These are phyloP conservation scores for Hortiboletus rubellus DNA, from an alignment of 1,284 basidiomycete genomes.

Conservation along the genomic window DNA sequence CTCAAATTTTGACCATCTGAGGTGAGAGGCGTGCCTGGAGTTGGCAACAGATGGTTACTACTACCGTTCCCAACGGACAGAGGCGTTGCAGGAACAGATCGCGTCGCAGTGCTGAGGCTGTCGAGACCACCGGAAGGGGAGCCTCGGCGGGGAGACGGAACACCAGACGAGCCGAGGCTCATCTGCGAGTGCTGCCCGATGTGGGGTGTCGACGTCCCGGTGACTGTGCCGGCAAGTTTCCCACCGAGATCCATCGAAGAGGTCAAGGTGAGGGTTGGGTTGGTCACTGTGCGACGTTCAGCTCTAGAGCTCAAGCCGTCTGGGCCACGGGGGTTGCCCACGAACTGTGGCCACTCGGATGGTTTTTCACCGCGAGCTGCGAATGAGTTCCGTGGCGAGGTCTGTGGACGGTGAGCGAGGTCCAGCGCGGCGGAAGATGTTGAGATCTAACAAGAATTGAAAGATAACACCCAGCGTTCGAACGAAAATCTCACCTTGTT, in stretches of 20 bases:
- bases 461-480: neutral
- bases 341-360: slow-evolving; percentile 94
- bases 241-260: slow-evolving; percentile 51
- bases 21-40: slow-evolving; percentile 66
- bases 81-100: slow-evolving; percentile 76
- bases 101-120: slow-evolving; percentile 58
- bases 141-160: slow-evolving; percentile 60
- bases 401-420: slow-evolving; percentile 85
- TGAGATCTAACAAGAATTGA: slow-evolving; percentile 55
- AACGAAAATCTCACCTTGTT: slow-evolving; percentile 57
- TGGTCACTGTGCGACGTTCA: slow-evolving; percentile 69
- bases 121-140: slow-evolving; percentile 68
- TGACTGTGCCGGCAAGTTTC: slow-evolving; percentile 48
- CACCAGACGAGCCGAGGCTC: slow-evolving; percentile 43
- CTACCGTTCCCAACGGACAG: slow-evolving; percentile 51
- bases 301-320: slow-evolving; percentile 53
- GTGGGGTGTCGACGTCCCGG: slow-evolving; percentile 63
- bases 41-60: slow-evolving; percentile 56
- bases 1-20: slow-evolving; percentile 59
- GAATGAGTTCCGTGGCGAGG: slow-evolving; percentile 66
- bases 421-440: slow-evolving; percentile 93
- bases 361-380: slow-evolving; percentile 66
- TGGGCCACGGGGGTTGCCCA: slow-evolving; percentile 56
- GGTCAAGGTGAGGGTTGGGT: slow-evolving; percentile 65
- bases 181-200: slow-evolving; percentile 61